These are phyloP conservation scores for Verruconis gallopava DNA, from an alignment of 2,329 filamentous ascomycete species.

Conservation along the genomic window DNA sequence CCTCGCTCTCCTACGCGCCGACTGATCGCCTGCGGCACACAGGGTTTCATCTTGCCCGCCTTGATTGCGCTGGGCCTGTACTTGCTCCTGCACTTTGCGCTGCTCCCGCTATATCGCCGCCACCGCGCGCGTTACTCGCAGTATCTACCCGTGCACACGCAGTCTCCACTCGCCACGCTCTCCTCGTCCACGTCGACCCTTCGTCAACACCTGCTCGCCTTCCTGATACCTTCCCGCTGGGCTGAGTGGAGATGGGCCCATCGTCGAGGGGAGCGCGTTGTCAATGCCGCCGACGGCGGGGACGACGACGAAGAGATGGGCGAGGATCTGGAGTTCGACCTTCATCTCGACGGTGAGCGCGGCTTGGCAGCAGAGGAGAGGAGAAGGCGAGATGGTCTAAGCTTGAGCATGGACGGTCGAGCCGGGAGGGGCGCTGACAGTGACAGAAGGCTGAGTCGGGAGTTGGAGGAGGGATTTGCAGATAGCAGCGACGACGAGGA, in stretches of 20 bases:
- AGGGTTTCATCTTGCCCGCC: slow-evolving; percentile 34
- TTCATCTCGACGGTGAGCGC: slow-evolving; percentile 28
- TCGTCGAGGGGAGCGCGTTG: slow-evolving; percentile 6
- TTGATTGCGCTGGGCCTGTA: slow-evolving; percentile 31
- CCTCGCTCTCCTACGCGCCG: neutral
- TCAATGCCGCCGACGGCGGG: slow-evolving; percentile 12
- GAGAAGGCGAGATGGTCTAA: slow-evolving; percentile 7
- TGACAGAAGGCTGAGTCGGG: slow-evolving; percentile 57
- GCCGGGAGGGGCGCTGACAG: slow-evolving; percentile 13
- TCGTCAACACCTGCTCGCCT: slow-evolving; percentile 9
- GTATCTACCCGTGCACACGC: slow-evolving; percentile 18
- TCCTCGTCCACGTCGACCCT: slow-evolving; percentile 14
- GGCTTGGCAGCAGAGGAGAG: slow-evolving; percentile 15
- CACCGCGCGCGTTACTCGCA: slow-evolving; percentile 32
- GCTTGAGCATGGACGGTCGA: slow-evolving; percentile 8
- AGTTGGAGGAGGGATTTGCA: slow-evolving; percentile 63
- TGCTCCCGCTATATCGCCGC: slow-evolving; percentile 32
- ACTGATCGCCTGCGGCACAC: slow-evolving; percentile 1
- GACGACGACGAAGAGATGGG: slow-evolving; percentile 22
- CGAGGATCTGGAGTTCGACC: slow-evolving; percentile 34
- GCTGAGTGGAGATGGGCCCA: slow-evolving; percentile 3
- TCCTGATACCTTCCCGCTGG: slow-evolving; percentile 7
- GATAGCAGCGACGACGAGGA: slow-evolving; percentile 57
- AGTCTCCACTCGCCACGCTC: slow-evolving; percentile 13
- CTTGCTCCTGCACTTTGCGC: slow-evolving; percentile 25